phyloP scores from a whole-genome alignment of 177 flowering plant species.

The Vitis hybrid region DNA sequence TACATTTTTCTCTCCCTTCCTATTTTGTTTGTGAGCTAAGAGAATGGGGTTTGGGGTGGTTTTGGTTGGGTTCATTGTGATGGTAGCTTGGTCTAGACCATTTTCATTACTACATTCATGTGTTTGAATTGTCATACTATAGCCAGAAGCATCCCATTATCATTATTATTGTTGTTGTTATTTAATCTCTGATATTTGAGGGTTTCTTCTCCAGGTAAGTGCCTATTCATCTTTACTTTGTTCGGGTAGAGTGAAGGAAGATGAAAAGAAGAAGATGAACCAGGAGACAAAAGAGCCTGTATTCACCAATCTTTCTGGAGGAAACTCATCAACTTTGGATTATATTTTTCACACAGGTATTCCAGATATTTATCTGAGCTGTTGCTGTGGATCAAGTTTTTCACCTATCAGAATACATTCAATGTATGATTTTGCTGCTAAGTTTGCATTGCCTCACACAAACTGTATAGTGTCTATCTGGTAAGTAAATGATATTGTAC shows the following conservation, averaged over 20 bases:
- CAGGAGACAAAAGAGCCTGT: slow-evolving; percentile 33
- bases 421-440: background rate
- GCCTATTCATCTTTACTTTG: slow-evolving; percentile 38
- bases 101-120: background rate
- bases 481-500: background rate
- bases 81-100: background rate
- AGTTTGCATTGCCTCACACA: background rate
- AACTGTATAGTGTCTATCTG: too few relatives aligned
- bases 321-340: slow-evolving; percentile 33
- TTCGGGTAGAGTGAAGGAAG: slow-evolving; percentile 12
- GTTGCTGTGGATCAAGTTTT: background rate
- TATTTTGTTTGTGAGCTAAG: background rate
- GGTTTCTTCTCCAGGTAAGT: slow-evolving; percentile 34
- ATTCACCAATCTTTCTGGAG: slow-evolving; percentile 30
- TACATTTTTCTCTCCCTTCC: background rate
- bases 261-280: slow-evolving; percentile 17
- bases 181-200: background rate
- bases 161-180: background rate
- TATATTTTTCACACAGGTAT: slow-evolving; percentile 58
- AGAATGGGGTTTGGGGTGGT: too few relatives aligned
- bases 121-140: background rate
- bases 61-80: background rate
- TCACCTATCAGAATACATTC: background rate
- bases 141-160: background rate
- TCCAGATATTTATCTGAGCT: background rate